Conservation (phyloP, 2,329 filamentous ascomycete species). For the Lachnellula cervina region DNA sequence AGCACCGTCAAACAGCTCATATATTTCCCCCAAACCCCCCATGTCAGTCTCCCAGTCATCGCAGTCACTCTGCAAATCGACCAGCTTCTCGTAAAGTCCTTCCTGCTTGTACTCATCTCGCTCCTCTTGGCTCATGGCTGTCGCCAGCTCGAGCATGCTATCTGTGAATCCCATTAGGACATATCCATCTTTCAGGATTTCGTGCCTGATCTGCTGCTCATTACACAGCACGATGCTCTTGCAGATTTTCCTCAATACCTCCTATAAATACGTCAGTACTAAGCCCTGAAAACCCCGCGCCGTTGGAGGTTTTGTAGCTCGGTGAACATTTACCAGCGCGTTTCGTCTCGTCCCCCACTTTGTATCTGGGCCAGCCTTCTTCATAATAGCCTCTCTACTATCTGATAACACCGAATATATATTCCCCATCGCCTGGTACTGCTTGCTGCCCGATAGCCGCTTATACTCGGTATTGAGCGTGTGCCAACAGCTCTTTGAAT, state of each 20-base stretch:
- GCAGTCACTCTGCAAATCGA: slow-evolving; percentile 11
- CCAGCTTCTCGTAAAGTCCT: slow-evolving; percentile 14
- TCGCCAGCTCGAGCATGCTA: slow-evolving; percentile 7
- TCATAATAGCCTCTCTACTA: background rate
- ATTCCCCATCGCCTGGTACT: slow-evolving; percentile 4
- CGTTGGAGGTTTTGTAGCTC: background rate
- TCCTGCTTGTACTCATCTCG: slow-evolving; percentile 12
- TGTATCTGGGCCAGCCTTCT: slow-evolving; percentile 7
- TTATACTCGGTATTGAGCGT: slow-evolving; percentile 11
- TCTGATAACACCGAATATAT: background rate
- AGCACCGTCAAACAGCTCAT: slow-evolving; percentile 7
- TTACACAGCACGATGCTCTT: slow-evolving; percentile 15
- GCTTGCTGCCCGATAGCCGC: slow-evolving; percentile 2
- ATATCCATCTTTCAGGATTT: slow-evolving; percentile 3
- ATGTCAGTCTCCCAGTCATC: slow-evolving; percentile 10
- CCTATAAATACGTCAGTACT: background rate
- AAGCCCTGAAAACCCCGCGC: no score
- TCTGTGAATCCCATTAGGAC: slow-evolving; percentile 5
- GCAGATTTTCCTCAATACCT: slow-evolving; percentile 14
- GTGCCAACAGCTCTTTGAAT: slow-evolving; percentile 12
- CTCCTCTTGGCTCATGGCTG: background rate
- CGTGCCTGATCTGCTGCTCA: slow-evolving; percentile 1
- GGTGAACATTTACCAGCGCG: background rate
- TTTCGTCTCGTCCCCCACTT: slow-evolving; percentile 13
- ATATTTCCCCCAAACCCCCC: slow-evolving; percentile 4